Evolutionary conservation across 1,284 basidiomycete species (phyloP), one percentile per base, ranked within the genome.

Genomic region (Cutaneotrichosporon sp.): DNA sequence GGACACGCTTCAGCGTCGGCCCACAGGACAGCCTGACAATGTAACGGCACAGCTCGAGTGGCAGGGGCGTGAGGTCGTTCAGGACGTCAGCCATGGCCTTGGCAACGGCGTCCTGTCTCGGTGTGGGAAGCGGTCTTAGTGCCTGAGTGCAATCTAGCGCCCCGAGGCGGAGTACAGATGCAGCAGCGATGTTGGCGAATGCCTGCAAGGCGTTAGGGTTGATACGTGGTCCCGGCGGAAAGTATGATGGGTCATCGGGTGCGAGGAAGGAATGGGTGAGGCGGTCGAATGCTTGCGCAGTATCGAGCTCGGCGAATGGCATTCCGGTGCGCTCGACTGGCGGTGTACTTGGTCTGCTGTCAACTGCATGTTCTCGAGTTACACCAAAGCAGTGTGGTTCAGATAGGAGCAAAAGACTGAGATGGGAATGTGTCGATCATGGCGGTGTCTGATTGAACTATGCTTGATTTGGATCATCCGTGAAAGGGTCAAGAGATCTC

Each of bases 391-490:
- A n/a, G 38, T 24, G 24, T 5, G 24, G 12, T 20, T 41, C 38
- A 41, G 38, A 41, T 41, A 41, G 49, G 61, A 41, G 79, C 84
- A 29, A 39, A 41, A 41, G 38, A 41, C 38, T 41, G 14, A 83
- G 38, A 41, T 41, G 38, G 4, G 16, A n/a, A 35, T 37, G 78
- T 80, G 83, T 84, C 86, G 86, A 88, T 76, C 76, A 76, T 70
- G 76, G 85, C 59, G 63, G 47, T 58, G n/a, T 90, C 87, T 84
- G 87, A 84, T 86, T 90, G 87, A 90, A 90, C 88, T 90, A 90
- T 89, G 88, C 87, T 78, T 80, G 79, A 75, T 72, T 41, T 16
- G 24, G 38, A 41, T 41, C 38, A 41, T 41, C 38, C 22, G 5
- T 12, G n/a, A 41, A n/a, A 22, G 37, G 22, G 35, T n/a, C n/a